A percentile compares a stretch with the other conserved stretches of the same genome.
These are phyloP conservation scores for Ogataea pilisensis DNA, from an alignment of 805 yeast species.

Conservation along the genomic window DNA sequence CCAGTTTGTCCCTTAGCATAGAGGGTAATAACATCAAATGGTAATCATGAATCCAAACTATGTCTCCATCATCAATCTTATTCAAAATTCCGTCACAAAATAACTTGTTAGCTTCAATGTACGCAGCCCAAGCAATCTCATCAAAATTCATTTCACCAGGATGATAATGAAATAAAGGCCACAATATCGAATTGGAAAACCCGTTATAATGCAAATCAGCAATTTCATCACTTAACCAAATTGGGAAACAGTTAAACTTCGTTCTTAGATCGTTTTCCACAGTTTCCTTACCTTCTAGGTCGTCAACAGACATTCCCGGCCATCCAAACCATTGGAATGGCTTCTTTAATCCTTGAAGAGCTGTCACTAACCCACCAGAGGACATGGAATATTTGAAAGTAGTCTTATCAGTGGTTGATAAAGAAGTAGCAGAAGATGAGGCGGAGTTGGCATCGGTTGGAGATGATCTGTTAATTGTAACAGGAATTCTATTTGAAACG, in stretches of 20 bases:
- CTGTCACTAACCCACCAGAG: constrained; percentile 96
- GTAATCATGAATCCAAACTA: constrained; percentile 98
- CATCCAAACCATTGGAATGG: constrained; percentile 98
- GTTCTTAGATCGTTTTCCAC: constrained; percentile 68
- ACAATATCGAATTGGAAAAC: constrained; percentile 85
- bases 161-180: constrained; percentile 98
- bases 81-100: constrained; percentile 74
- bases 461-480: constrained; percentile 62
- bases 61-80: constrained; percentile 73
- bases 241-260: constrained; percentile 86
- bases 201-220: constrained; percentile 98
- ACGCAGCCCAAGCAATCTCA: constrained; percentile 97
- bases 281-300: constrained; percentile 53
- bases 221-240: constrained; percentile 79
- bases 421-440: background rate
- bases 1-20: constrained; percentile 66
- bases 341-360: constrained; percentile 85
- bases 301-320: constrained; percentile 92
- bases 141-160: constrained; percentile 99
- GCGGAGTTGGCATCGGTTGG: constrained; percentile 2
- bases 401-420: background rate
- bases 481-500: constrained; percentile 93
- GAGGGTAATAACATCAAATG: constrained; percentile 94
- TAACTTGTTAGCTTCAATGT: constrained; percentile 81
- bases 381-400: constrained; percentile 84